These are phyloP conservation scores for Fusarium guadeloupense DNA, from an alignment of 2,329 filamentous ascomycete genomes.

Conservation along the genomic window DNA sequence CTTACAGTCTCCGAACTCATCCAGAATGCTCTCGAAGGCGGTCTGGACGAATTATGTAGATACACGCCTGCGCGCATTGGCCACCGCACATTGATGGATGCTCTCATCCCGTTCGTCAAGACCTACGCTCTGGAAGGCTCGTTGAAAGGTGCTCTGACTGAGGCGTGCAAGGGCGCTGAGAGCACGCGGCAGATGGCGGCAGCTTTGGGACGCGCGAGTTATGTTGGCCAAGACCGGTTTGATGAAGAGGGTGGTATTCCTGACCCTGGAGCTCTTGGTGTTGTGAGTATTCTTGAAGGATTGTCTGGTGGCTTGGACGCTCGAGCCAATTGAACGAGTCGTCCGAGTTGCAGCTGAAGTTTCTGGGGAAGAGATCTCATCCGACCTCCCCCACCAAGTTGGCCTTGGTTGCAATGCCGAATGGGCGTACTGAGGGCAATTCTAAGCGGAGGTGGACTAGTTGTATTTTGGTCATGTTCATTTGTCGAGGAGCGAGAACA, in stretches of 20 bases:
- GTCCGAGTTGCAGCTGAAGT: neutral
- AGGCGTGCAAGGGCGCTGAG: slow-evolving; percentile 58
- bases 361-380: neutral
- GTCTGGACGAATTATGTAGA: slow-evolving; percentile 37
- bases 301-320: neutral
- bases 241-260: slow-evolving; percentile 57
- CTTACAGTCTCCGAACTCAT: slow-evolving; percentile 11
- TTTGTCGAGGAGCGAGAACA: neutral
- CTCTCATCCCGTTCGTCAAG: slow-evolving; percentile 73
- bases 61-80: slow-evolving; percentile 79
- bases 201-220: slow-evolving; percentile 76
- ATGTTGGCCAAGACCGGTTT: slow-evolving; percentile 76
- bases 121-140: slow-evolving; percentile 59
- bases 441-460: slow-evolving; percentile 14
- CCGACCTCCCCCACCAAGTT: neutral
- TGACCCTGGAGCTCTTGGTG: slow-evolving; percentile 69
- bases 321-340: neutral
- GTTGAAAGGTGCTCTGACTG: slow-evolving; percentile 51
- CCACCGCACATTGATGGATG: slow-evolving; percentile 78
- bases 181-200: slow-evolving; percentile 79
- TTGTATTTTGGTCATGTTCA: too few species aligned
- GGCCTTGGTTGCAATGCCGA: neutral
- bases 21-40: slow-evolving; percentile 24
- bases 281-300: slow-evolving; percentile 39
- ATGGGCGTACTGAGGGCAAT: neutral